These are phyloP conservation scores for Mrakia blollopis DNA, from an alignment of 768 basidiomycete genomes.

Conservation along the genomic window DNA sequence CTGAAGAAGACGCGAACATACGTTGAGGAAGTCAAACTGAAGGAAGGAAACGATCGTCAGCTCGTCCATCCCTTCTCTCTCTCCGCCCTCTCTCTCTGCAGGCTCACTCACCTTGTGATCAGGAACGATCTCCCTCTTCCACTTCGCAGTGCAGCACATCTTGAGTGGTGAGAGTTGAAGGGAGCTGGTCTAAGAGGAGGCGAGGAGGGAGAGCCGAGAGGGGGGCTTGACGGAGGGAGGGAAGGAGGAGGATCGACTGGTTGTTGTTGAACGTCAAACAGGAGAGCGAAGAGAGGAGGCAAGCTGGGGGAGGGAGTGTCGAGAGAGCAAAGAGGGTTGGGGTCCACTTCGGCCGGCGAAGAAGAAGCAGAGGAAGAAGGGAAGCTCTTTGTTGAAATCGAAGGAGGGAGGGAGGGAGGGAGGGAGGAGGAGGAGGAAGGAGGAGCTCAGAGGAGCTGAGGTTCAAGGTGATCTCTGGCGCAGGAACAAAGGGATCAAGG, in stretches of 20 bases:
- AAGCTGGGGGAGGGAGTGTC: not conserved
- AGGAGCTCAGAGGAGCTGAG: no score
- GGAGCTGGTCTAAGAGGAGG: not conserved
- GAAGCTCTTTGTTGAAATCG: not conserved
- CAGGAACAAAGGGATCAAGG: no score
- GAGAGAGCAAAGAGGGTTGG: no score
- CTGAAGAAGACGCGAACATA: slow-evolving; percentile 44
- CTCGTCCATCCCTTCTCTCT: not conserved
- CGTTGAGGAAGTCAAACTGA: slow-evolving; percentile 98
- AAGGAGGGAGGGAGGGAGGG: not conserved
- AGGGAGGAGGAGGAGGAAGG: no score
- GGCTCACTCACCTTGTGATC: slow-evolving; percentile 79
- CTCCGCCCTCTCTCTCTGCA: slow-evolving; percentile 36
- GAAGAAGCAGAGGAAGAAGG: no score
- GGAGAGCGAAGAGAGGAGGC: not conserved
- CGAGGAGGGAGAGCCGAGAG: not conserved
- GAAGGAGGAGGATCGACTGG: not conserved
- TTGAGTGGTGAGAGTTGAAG: not conserved
- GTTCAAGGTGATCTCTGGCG: no score
- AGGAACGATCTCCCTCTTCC: slow-evolving; percentile 95
- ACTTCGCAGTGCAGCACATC: slow-evolving; percentile 65
- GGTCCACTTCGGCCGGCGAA: no score
- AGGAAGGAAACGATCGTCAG: not conserved
- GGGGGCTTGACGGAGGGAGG: not conserved
- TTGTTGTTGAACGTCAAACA: not conserved